These are phyloP conservation scores for Candida sp. DNA, from an alignment of 1,139 yeast species.

Conservation along the genomic window DNA sequence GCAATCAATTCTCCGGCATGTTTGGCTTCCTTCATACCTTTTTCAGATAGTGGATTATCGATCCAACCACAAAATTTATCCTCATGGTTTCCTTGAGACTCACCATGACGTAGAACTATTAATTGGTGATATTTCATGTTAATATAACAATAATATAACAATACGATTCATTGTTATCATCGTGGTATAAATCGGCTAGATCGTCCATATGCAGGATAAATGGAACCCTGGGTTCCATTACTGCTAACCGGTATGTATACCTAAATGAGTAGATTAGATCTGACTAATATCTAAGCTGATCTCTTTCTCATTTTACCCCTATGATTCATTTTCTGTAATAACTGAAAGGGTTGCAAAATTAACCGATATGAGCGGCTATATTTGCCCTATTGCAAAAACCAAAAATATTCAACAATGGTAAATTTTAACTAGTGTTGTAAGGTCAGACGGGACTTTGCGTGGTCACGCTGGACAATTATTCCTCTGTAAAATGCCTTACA, in stretches of 20 bases:
- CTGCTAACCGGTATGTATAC: too few species aligned
- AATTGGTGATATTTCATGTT: neutral
- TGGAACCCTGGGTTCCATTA: too few species aligned
- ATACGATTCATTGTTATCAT: neutral
- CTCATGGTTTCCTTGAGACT: conserved; percentile 68
- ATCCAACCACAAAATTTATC: conserved; percentile 82
- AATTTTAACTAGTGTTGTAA: too few species aligned
- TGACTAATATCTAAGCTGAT: too few species aligned
- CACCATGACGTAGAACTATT: conserved; percentile 59
- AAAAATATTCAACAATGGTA: too few species aligned
- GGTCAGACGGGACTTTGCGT: too few species aligned
- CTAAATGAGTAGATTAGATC: too few species aligned
- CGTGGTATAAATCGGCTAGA: neutral
- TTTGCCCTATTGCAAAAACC: too few species aligned
- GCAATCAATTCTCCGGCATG: conserved; percentile 55
- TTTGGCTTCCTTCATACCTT: conserved; percentile 61
- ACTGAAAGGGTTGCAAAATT: neutral
- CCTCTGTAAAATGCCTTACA: too few species aligned
- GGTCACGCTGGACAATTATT: too few species aligned
- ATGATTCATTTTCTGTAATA: neutral
- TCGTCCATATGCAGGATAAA: neutral
- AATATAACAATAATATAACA: neutral
- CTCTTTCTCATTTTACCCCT: too few species aligned
- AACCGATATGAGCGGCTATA: neutral
- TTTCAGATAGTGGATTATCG: conserved; percentile 61